Base-by-base conservation (phyloP, 306 rosid genomes). In the Vicia villosa region DNA sequence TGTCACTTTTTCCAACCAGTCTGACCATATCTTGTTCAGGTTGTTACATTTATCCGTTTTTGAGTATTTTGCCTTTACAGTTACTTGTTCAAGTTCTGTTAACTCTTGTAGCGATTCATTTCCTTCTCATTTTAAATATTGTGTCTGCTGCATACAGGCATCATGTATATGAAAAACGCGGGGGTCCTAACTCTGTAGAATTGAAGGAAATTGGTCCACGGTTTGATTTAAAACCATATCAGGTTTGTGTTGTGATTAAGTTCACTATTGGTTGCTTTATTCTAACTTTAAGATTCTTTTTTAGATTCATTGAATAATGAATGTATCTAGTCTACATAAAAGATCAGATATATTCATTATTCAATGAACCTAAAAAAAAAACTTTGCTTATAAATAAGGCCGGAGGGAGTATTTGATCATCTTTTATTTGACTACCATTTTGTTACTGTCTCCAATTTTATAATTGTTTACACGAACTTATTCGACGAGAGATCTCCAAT, bases 161-260 rank as follows among this genome's bases (percentile, higher is more conserved):
- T 83, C 98, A 94, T 75, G 69, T 87, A 36, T 90, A 84, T 75
- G 98, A 90, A 81, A 90, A 81, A 70, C 89, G 57, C 5, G 95
- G 90, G 8, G 96, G 96, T 55, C 90, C 91, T 45, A 88, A 88
- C 76, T 94, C 95, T 45, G 24, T 85, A 57, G 96, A 90, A 69
- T 85, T 94, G 72, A 86, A 94, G 80, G 97, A 94, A 84, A 75
- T 94, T 16, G 98, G 98, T 78, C 98, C 98, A 17, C 88, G 98
- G 17, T 94, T 88, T 85, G 98, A 94, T 69, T 70, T 90, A 77
- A 85, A 89, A 26, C 82, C 81, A 78, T 90, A 75, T 61, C 82
- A 88, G 97, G 98, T 90, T 68, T 73, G 77, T 28, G 50, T 26
- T 67, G 6, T 74, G 45, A 38, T 79, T 73, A 55, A 12, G 65